Base-by-base conservation (phyloP, 495 filamentous ascomycete genomes). In the Tetracladium marchalianum region DNA sequence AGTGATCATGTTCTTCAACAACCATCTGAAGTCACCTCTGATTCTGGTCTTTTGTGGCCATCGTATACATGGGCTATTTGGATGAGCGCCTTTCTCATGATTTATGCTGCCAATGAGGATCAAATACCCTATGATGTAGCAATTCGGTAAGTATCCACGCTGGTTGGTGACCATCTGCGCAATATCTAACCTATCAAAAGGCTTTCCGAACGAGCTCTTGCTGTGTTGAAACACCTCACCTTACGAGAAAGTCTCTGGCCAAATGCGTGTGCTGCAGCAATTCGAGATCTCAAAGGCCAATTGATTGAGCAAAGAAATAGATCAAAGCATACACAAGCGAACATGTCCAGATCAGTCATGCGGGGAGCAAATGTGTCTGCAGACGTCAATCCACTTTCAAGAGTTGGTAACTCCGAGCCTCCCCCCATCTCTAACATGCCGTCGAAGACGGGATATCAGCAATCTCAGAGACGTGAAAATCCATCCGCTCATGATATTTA, bases 41-140 rank as follows among this genome's bases (percentile, higher is more conserved):
- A 51, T 31, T 44, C 51, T 8, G 61, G 66, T 5, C 56, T 72
- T 10, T 50, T 66, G 2, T 70, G 66, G 64, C 66, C 68, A 18
- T 69, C 68, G 2, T 70, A 70, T 41, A 72, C 69, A 12, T 72
- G 68, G 66, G 62, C 55, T 5, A 62, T 69, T 10, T 72, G 69
- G 69, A 71, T 72, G 68, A 65, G 66, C 22, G 67, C 62, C 44
- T 54, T 72, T n/a, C 62, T 72, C 36, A 33, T 72, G 43, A 60
- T 72, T 45, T 69, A 66, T 46, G 66, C 66, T n/a, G 64, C 64
- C 4, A 67, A 63, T 59, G 62, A 66, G 42, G 61, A 60, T 5
- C 56, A 68, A 18, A 54, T 70, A 19, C 47, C 63, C 1, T 35
- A 53, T 0, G n/a, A 52, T 0, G 58, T 55, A 5, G 66, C 66